Base-by-base conservation (phyloP, 306 rosid genomes). In the Cicer arietinum region DNA sequence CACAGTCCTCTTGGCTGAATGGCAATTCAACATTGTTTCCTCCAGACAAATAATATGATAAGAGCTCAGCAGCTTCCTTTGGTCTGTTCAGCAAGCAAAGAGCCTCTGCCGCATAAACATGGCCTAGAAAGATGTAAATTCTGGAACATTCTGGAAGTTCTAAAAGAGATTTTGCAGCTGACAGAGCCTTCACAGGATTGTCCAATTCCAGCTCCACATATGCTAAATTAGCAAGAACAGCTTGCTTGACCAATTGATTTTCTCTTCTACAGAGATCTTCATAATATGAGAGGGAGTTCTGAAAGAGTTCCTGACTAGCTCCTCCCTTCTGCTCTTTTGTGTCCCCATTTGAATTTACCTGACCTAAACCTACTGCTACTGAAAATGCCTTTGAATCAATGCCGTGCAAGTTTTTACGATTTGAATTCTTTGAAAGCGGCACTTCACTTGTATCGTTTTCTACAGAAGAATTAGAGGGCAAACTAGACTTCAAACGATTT, bases 71-170 rank as follows among this genome's bases (percentile, higher is more conserved):
- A 59, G 98, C 99, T 77, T 95, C 99, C 80, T 85, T 95, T 69
- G 91, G 89, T 80, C 96, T 85, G 66, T 89, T 92, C 42, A 95
- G 87, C 80, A 88, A 84, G 90, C 98, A 92, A 44, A 92, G 98
- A 50, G 99, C 96, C 90, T 95, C 99, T 18, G 99, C 97, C 1
- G 98, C 92, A 89, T 86, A 95, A 69, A 90, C 77, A 77, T 85
- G 96, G 63, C 97, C 94, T 35, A 92, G 84, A 83, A 90, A 95
- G 53, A 82, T 65, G 85, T 92, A 92, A 79, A 95, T 83, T 84
- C 89, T 90, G 57, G 90, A 89, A 82, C 99, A 87, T 79, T 90
- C 99, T 11, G 96, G 96, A 72, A 92, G 84, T 64, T 95, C 96
- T 45, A 89, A 69, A 45, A 95, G 92, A 68, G 91, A 88, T 76